These are phyloP conservation scores for Usnea hakonensis DNA, from an alignment of 495 filamentous ascomycete genomes.

Conservation along the genomic window DNA sequence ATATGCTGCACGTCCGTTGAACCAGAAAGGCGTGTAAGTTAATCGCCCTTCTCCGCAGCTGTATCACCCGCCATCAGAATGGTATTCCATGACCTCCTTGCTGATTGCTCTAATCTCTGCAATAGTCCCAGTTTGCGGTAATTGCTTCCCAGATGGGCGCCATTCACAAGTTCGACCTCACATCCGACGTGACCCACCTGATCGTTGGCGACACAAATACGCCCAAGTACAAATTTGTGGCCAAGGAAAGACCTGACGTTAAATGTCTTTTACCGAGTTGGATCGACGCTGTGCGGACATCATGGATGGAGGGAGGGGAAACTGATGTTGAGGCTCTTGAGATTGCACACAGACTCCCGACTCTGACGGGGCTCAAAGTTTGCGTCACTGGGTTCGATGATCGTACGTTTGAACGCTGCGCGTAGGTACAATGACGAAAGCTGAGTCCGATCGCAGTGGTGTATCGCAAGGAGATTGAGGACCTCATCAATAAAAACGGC, in stretches of 20 bases:
- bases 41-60: neutral
- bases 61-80: conserved; percentile 11
- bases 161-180: conserved; percentile 79
- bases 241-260: conserved; percentile 78
- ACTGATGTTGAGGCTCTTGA: conserved; percentile 66
- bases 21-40: conserved; percentile 69
- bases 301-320: conserved; percentile 76
- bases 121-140: conserved; percentile 59
- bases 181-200: conserved; percentile 89
- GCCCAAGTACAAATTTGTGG: conserved; percentile 91
- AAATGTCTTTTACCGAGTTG: conserved; percentile 69
- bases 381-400: conserved; percentile 90
- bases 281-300: conserved; percentile 72
- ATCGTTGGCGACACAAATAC: conserved; percentile 83
- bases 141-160: conserved; percentile 80
- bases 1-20: conserved; percentile 88
- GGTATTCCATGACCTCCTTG: conserved; percentile 6
- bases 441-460: conserved; percentile 41
- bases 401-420: conserved; percentile 41
- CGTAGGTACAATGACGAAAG: neutral
- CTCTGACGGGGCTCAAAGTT: conserved; percentile 58
- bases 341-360: conserved; percentile 49
- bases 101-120: neutral
- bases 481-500: conserved; percentile 57
- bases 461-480: conserved; percentile 59